phyloP scores from a whole-genome alignment of 228 moss, liverwort and hornwort genomes.

The Sphagnum fallax region DNA sequence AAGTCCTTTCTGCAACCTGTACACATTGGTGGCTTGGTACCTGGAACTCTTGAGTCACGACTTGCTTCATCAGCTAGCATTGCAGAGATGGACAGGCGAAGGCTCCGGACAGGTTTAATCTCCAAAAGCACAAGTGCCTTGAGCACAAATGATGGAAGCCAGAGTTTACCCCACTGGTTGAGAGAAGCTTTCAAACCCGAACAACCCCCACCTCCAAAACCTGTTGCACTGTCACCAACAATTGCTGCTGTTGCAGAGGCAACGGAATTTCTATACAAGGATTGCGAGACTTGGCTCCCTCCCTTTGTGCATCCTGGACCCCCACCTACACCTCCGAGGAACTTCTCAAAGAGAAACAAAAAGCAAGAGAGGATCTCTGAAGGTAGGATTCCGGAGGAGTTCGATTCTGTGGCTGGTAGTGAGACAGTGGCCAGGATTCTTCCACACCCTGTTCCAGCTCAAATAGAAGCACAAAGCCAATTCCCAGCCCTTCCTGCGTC shows the following conservation, averaged over 20 bases:
- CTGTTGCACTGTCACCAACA: slow-evolving; percentile 64
- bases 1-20: slow-evolving; percentile 22
- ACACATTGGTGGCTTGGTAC: slow-evolving; percentile 15
- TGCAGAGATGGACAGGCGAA: slow-evolving; percentile 34
- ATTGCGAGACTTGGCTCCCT: slow-evolving; percentile 55
- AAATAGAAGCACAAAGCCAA: slow-evolving; percentile 36
- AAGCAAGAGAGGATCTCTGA: background rate
- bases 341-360: slow-evolving; percentile 31
- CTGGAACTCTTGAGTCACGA: slow-evolving; percentile 27
- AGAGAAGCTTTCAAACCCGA: slow-evolving; percentile 92
- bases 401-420: slow-evolving; percentile 14
- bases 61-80: slow-evolving; percentile 24
- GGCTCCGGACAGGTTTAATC: slow-evolving; percentile 34
- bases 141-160: slow-evolving; percentile 19
- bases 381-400: slow-evolving; percentile 5
- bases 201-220: slow-evolving; percentile 44
- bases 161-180: slow-evolving; percentile 90
- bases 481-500: slow-evolving; percentile 36
- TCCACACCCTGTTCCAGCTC: slow-evolving; percentile 21
- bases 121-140: slow-evolving; percentile 14
- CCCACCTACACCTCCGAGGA: slow-evolving; percentile 44
- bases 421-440: slow-evolving; percentile 16
- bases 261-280: slow-evolving; percentile 64
- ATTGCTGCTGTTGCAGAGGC: slow-evolving; percentile 94
- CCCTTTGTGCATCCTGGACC: slow-evolving; percentile 75